These are phyloP conservation scores for Salix caprea DNA, from an alignment of 345 rosid species.

Conservation along the genomic window DNA sequence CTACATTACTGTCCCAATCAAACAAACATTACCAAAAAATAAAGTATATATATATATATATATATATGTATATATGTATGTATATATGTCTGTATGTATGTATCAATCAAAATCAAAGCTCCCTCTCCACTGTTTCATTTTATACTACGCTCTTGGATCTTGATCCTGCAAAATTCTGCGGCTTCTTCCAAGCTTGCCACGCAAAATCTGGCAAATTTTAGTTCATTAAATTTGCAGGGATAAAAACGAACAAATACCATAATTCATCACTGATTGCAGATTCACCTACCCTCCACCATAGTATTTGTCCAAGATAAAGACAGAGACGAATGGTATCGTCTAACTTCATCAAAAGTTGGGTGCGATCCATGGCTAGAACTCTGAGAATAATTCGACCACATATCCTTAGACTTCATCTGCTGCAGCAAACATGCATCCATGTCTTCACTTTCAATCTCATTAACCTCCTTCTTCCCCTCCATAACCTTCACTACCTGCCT, in stretches of 20 bases:
- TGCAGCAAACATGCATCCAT: conserved; percentile 49
- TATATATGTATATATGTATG: no score
- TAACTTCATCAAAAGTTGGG: conserved; percentile 47
- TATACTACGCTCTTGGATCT: conserved; percentile 2
- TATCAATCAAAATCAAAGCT: background rate
- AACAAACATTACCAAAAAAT: background rate
- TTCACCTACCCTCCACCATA: conserved; percentile 40
- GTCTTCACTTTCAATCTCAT: conserved; percentile 44
- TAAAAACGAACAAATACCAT: background rate
- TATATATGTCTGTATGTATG: no score
- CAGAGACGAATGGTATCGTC: conserved; percentile 34
- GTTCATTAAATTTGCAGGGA: background rate
- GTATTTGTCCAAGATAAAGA: conserved; percentile 41
- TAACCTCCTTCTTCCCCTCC: conserved; percentile 42
- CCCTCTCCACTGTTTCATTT: background rate
- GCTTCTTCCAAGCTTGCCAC: conserved; percentile 8
- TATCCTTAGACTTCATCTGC: conserved; percentile 24
- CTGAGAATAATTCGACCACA: conserved; percentile 32
- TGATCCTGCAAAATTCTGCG: conserved; percentile 6
- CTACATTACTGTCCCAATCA: background rate
- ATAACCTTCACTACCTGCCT: conserved; percentile 68
- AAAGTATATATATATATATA: no score
- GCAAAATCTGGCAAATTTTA: conserved; percentile 11
- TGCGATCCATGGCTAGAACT: conserved; percentile 25
- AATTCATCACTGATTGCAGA: background rate